Percentiles rank a stretch among this genome's conserved stretches.
Evolutionary conservation across 257 asterid genomes (phyloP).

Genomic region (Anisodus tanguticus): DNA sequence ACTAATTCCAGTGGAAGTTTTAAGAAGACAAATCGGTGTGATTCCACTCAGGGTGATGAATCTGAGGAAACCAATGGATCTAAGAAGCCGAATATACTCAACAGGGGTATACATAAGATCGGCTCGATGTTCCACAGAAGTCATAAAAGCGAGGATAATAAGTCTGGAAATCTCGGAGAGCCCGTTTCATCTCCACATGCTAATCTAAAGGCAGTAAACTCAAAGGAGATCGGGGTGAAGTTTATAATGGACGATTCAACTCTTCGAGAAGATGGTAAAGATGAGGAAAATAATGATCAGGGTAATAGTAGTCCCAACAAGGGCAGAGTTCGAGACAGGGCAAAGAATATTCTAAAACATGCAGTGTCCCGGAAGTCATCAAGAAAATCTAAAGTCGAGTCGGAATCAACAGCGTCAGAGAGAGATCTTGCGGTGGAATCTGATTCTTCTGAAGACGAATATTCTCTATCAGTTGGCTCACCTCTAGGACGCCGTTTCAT

Average conservation of each 20-base stretch:
- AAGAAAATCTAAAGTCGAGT: constrained; percentile 25
- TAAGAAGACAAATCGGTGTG: constrained; percentile 38
- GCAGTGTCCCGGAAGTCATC: constrained; percentile 28
- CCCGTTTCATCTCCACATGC: constrained; percentile 53
- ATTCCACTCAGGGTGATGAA: constrained; percentile 44
- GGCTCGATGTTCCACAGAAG: constrained; percentile 63
- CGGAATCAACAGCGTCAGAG: constrained; percentile 30
- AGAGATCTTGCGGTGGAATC: constrained; percentile 20
- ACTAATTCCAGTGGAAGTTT: constrained; percentile 45
- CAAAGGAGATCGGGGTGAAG: constrained; percentile 58
- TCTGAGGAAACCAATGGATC: constrained; percentile 64
- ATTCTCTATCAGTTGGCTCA: background rate
- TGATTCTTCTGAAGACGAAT: constrained; percentile 31
- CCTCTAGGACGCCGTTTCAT: background rate
- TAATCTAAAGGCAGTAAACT: constrained; percentile 53
- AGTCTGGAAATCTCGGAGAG: constrained; percentile 40
- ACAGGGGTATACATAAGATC: constrained; percentile 59
- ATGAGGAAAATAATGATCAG: constrained; percentile 42
- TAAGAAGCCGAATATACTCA: constrained; percentile 50
- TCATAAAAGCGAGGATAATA: constrained; percentile 52
- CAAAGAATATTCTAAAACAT: constrained; percentile 24
- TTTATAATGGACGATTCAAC: constrained; percentile 53
- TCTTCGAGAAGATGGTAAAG: constrained; percentile 48
- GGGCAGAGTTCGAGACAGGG: constrained; percentile 7
- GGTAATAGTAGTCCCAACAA: constrained; percentile 32